Conservation (phyloP, 192 early-diverging fungal species). For the Backusella psychrophila region DNA sequence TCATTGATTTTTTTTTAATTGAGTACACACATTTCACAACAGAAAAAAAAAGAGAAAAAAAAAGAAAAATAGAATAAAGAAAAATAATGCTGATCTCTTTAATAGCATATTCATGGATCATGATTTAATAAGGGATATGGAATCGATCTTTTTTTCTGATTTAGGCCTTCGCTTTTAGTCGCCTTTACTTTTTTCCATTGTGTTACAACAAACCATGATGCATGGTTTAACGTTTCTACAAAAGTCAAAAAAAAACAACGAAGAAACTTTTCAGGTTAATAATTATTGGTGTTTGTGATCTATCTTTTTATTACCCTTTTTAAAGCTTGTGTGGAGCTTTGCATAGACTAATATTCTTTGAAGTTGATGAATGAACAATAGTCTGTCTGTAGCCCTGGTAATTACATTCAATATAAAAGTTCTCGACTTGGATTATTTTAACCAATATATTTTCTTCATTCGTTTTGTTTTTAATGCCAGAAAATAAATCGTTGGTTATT, state of each 20-base stretch:
- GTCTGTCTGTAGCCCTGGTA: no score
- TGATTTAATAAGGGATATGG: neutral
- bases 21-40: no score
- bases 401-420: no score
- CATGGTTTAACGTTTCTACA: neutral
- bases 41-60: neutral
- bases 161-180: neutral
- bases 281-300: neutral
- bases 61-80: neutral
- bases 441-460: no score
- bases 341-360: no score
- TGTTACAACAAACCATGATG: neutral
- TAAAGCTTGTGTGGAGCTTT: neutral
- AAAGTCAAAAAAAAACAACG: neutral
- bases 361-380: neutral
- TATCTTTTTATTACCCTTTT: neutral
- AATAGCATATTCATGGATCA: neutral
- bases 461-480: no score
- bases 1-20: neutral
- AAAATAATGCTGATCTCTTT: neutral
- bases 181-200: constrained; percentile 1
- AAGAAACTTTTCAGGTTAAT: neutral
- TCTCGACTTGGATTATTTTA: no score
- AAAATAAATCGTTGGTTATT: no score
- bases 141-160: neutral